These are phyloP conservation scores for Pugionium cornutum DNA, from an alignment of 345 rosid species.

Conservation along the genomic window DNA sequence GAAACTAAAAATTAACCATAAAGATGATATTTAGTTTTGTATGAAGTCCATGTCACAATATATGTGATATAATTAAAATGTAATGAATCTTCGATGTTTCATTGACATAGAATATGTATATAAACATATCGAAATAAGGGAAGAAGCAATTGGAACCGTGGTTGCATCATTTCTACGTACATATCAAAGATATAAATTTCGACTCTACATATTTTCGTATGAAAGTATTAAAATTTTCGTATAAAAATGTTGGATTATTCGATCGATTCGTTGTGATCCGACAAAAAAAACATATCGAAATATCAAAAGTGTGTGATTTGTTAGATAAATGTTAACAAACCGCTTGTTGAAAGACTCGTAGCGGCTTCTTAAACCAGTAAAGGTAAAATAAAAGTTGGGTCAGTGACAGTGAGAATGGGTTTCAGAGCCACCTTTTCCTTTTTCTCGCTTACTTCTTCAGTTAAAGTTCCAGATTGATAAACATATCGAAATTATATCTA, in stretches of 20 bases:
- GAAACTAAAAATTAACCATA: conserved; percentile 7
- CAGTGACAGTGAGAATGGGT: conserved; percentile 37
- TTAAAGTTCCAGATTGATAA: conserved; percentile 37
- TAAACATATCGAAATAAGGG: neutral
- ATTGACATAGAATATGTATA: conserved; percentile 1
- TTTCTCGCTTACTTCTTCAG: conserved; percentile 45
- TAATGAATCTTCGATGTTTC: neutral
- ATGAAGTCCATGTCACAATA: neutral
- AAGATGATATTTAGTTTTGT: neutral
- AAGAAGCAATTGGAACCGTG: no score
- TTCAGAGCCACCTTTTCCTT: conserved; percentile 44
- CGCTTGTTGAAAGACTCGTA: conserved; percentile 33
- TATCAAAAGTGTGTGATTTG: conserved; percentile 11
- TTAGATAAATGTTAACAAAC: conserved; percentile 30
- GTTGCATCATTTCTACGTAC: no score
- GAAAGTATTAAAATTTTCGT: no score
- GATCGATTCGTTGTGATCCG: no score
- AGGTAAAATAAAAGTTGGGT: conserved; percentile 41
- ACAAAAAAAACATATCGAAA: neutral
- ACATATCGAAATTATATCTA: neutral
- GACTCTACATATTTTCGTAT: no score
- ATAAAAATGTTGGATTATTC: no score
- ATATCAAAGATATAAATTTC: no score
- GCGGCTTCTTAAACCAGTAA: conserved; percentile 40
- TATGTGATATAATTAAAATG: neutral